A percentile compares a stretch with the other conserved stretches of the same genome.
These are phyloP conservation scores for Diatrype stigma DNA, from an alignment of 2,329 filamentous ascomycete genomes.

Conservation along the genomic window DNA sequence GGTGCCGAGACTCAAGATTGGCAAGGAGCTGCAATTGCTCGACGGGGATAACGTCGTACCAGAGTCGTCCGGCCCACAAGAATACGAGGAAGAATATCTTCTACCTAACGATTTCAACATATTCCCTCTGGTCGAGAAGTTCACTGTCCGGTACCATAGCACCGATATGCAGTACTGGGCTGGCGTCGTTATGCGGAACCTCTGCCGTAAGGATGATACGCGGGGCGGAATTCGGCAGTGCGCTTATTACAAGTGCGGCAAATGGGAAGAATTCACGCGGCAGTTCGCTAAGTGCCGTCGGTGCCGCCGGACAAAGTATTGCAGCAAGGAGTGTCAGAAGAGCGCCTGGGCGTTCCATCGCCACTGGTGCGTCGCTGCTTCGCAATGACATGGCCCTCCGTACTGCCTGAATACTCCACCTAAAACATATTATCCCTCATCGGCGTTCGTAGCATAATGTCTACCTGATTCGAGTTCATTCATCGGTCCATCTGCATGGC, in stretches of 20 bases:
- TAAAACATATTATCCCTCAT: conserved; percentile 23
- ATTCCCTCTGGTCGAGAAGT: conserved; percentile 96
- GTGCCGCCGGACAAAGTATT: conserved; percentile 96
- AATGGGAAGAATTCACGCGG: conserved; percentile 94
- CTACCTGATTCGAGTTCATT: conserved; percentile 29
- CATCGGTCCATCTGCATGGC: conserved; percentile 31
- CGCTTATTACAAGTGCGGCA: conserved; percentile 96
- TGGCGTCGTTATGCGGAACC: conserved; percentile 96
- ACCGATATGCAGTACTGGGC: conserved; percentile 99
- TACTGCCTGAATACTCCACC: conserved; percentile 7
- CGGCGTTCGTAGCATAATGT: conserved; percentile 33
- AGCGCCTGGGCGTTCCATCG: conserved; percentile 97
- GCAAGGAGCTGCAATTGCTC: conserved; percentile 74
- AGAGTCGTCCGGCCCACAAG: conserved; percentile 41
- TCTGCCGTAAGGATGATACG: conserved; percentile 96
- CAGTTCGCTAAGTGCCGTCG: conserved; percentile 98
- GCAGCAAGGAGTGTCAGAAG: conserved; percentile 99
- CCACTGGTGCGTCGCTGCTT: conserved; percentile 89
- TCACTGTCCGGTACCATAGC: conserved; percentile 90
- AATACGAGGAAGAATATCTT: conserved; percentile 81
- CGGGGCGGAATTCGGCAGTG: conserved; percentile 93
- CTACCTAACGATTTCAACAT: conserved; percentile 96
- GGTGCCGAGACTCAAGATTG: conserved; percentile 87
- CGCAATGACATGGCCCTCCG: conserved; percentile 36
- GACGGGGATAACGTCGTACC: conserved; percentile 60